Conservation (phyloP, 2,329 filamentous ascomycete species). For the Penicillium polonicum region DNA sequence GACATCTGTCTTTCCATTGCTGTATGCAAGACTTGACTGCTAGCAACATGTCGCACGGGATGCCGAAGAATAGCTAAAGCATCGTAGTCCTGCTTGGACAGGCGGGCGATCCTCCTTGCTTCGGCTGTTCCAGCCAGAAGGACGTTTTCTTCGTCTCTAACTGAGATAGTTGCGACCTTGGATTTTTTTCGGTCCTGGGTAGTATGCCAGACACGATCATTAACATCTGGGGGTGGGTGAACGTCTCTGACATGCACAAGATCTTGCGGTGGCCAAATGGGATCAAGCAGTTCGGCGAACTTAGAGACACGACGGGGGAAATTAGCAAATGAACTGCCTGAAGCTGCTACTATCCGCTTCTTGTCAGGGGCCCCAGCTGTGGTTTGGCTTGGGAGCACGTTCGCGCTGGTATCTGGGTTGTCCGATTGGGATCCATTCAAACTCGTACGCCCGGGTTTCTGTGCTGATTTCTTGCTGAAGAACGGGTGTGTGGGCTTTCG, state of each 20-base stretch:
- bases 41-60: conserved; percentile 31
- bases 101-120: conserved; percentile 10
- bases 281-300: conserved; percentile 33
- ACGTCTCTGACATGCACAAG: conserved; percentile 53
- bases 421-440: neutral
- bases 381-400: neutral
- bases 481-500: conserved; percentile 65
- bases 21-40: conserved; percentile 30
- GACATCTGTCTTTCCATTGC: conserved; percentile 34
- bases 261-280: conserved; percentile 42
- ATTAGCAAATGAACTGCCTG: conserved; percentile 9
- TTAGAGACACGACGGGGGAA: conserved; percentile 27
- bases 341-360: conserved; percentile 1
- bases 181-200: conserved; percentile 37
- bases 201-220: neutral
- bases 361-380: neutral
- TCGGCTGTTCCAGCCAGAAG: conserved; percentile 22
- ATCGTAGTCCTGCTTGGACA: neutral
- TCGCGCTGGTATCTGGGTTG: neutral
- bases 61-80: conserved; percentile 25
- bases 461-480: conserved; percentile 58
- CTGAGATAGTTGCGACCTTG: conserved; percentile 33
- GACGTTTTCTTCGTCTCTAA: conserved; percentile 37
- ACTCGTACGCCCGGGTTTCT: conserved; percentile 11
- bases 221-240: neutral